These are phyloP conservation scores for Wickerhamiella vanderwaltii DNA, from an alignment of 805 yeast species.

Conservation along the genomic window DNA sequence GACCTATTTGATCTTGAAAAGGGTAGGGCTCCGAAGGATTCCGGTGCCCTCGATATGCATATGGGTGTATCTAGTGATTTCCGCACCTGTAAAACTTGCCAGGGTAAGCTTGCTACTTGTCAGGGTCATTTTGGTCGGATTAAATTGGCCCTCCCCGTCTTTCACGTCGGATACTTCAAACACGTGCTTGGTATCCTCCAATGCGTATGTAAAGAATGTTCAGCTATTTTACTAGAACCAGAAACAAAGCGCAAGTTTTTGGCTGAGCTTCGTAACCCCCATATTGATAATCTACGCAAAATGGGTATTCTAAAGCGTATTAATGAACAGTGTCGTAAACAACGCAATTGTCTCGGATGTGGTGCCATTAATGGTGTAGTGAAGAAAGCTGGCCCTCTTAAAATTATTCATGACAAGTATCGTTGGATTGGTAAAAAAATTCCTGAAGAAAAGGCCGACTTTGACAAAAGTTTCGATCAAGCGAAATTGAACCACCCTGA, in stretches of 20 bases:
- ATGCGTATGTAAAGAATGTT: slow-evolving; percentile 81
- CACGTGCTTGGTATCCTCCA: slow-evolving; percentile 79
- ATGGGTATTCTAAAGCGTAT: slow-evolving; percentile 78
- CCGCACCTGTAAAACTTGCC: slow-evolving; percentile 83
- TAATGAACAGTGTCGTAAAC: slow-evolving; percentile 88
- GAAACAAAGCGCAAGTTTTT: slow-evolving; percentile 54
- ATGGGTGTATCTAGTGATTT: slow-evolving; percentile 91
- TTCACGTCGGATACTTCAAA: slow-evolving; percentile 95
- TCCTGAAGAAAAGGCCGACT: slow-evolving; percentile 68
- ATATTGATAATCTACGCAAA: slow-evolving; percentile 78
- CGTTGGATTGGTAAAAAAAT: slow-evolving; percentile 89
- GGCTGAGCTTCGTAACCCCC: slow-evolving; percentile 74
- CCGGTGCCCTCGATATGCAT: slow-evolving; percentile 81
- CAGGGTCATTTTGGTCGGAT: slow-evolving; percentile 98
- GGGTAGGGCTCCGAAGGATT: slow-evolving; percentile 67
- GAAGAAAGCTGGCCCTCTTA: slow-evolving; percentile 91
- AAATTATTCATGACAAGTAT: slow-evolving; percentile 89
- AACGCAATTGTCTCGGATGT: slow-evolving; percentile 79
- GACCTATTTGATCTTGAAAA: slow-evolving; percentile 85
- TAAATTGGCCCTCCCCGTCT: slow-evolving; percentile 85
- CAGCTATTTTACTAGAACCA: slow-evolving; percentile 63
- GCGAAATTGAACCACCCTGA: slow-evolving; percentile 74
- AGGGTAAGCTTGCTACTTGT: slow-evolving; percentile 82
- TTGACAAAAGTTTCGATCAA: slow-evolving; percentile 78
- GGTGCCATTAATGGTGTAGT: slow-evolving; percentile 91